A percentile compares a stretch with the other conserved stretches of the same genome.
Conservation (phyloP, 257 asterid genomes). For the Avicennia marina region DNA sequence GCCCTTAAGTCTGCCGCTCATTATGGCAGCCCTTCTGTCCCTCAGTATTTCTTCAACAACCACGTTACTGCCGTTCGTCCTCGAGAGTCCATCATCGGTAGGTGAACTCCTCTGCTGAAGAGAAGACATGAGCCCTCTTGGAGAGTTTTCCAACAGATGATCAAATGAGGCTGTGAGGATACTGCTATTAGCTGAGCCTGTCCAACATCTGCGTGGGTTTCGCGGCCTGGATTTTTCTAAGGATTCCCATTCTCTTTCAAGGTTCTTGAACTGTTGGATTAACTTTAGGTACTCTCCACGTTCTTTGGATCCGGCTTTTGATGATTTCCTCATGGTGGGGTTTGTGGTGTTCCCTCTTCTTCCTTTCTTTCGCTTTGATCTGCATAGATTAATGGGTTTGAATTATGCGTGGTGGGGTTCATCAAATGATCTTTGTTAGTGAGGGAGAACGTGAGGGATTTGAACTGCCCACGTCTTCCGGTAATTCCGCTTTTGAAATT, state of each 20-base stretch:
- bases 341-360: conserved; percentile 8
- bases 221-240: conserved; percentile 8
- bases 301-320: conserved; percentile 25
- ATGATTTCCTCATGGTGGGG: conserved; percentile 29
- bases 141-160: conserved; percentile 30
- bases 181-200: not conserved
- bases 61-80: conserved; percentile 16
- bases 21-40: conserved; percentile 39
- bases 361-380: not conserved
- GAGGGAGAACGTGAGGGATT: not conserved
- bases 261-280: conserved; percentile 17
- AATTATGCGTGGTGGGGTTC: conserved; percentile 2
- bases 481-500: conserved; percentile 22
- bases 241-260: conserved; percentile 25
- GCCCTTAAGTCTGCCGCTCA: conserved; percentile 38
- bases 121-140: conserved; percentile 41
- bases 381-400: not conserved
- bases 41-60: conserved; percentile 35
- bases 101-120: conserved; percentile 31
- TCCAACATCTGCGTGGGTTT: not conserved
- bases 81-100: conserved; percentile 12
- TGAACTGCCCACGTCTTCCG: conserved; percentile 26
- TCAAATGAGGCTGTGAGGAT: not conserved
- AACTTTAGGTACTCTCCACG: conserved; percentile 17
- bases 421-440: not conserved